phyloP scores from a whole-genome alignment of 352 stramenopile genomes.

The Globisporangium nunn region DNA sequence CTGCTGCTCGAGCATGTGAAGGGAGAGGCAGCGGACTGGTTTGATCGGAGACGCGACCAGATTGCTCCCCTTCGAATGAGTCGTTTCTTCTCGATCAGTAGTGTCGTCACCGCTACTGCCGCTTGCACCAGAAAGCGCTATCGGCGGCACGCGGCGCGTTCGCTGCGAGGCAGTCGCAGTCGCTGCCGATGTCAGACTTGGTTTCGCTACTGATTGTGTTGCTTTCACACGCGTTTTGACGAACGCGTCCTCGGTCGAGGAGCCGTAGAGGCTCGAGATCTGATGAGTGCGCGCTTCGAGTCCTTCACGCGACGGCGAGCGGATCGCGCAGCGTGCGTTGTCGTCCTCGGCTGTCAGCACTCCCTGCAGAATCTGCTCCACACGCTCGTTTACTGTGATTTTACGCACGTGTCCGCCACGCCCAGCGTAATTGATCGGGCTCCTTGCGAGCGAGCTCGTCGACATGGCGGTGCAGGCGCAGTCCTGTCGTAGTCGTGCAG shows the following conservation, averaged over 20 bases:
- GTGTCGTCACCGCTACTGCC: too few relatives aligned
- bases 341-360: constrained; percentile 27
- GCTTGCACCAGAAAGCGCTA: background rate
- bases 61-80: background rate
- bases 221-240: constrained; percentile 16
- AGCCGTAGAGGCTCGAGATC: constrained; percentile 38
- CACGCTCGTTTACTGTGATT: constrained; percentile 62
- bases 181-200: background rate
- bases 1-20: constrained; percentile 21
- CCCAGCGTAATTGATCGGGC: constrained; percentile 5
- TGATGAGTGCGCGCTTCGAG: constrained; percentile 30
- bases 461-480: background rate
- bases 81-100: background rate
- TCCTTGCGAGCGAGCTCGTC: constrained; percentile 6
- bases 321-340: constrained; percentile 19
- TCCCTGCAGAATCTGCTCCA: constrained; percentile 52
- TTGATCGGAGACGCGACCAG: constrained; percentile 17
- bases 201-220: constrained; percentile 16
- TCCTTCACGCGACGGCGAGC: constrained; percentile 20
- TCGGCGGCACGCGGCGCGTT: constrained; percentile 5
- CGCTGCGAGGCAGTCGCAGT: background rate
- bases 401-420: constrained; percentile 22
- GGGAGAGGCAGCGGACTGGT: constrained; percentile 21
- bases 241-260: constrained; percentile 39
- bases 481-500: too few relatives aligned